A percentile compares a stretch with the other conserved stretches of the same genome.
Conservation (phyloP, 495 filamentous ascomycete species). For the Darksidea phi region DNA sequence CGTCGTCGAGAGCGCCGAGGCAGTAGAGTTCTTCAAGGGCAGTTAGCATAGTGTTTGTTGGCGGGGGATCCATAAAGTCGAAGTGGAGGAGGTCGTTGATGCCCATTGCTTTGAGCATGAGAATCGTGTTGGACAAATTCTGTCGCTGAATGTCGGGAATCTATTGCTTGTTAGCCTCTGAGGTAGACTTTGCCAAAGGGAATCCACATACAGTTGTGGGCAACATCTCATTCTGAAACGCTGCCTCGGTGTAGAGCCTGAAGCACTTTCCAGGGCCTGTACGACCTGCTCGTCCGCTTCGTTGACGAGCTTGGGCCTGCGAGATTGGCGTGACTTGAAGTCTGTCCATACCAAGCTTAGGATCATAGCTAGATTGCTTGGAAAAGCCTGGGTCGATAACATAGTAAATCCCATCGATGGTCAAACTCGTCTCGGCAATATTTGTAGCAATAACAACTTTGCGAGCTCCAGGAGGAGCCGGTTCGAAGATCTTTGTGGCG, state of each 20-base stretch:
- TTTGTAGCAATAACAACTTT: slow-evolving; percentile 99
- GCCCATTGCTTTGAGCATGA: slow-evolving; percentile 99
- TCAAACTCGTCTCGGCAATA: slow-evolving; percentile 97
- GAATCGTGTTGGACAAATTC: slow-evolving; percentile 89
- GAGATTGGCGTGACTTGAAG: slow-evolving; percentile 93
- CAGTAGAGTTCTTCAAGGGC: slow-evolving; percentile 95
- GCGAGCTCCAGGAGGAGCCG: slow-evolving; percentile 78
- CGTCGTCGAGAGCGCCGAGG: slow-evolving; percentile 87
- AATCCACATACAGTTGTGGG: slow-evolving; percentile 61
- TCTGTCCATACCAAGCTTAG: slow-evolving; percentile 96
- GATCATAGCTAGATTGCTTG: slow-evolving; percentile 96
- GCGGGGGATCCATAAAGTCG: slow-evolving; percentile 98
- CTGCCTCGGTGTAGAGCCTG: slow-evolving; percentile 90
- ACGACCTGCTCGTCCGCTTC: slow-evolving; percentile 87
- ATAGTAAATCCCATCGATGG: slow-evolving; percentile 96
- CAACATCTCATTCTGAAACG: slow-evolving; percentile 95
- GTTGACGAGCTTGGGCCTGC: slow-evolving; percentile 94
- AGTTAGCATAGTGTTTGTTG: slow-evolving; percentile 95
- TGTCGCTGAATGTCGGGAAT: slow-evolving; percentile 97
- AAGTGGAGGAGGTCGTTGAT: slow-evolving; percentile 98
- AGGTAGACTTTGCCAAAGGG: too few species aligned
- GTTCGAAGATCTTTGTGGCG: slow-evolving; percentile 92
- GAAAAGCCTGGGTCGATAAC: slow-evolving; percentile 97
- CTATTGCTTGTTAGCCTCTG: too few species aligned
- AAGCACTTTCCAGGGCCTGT: slow-evolving; percentile 98